Evolutionary conservation across 1,284 basidiomycete species (phyloP).

Genomic region (Trichosporon sp.): DNA sequence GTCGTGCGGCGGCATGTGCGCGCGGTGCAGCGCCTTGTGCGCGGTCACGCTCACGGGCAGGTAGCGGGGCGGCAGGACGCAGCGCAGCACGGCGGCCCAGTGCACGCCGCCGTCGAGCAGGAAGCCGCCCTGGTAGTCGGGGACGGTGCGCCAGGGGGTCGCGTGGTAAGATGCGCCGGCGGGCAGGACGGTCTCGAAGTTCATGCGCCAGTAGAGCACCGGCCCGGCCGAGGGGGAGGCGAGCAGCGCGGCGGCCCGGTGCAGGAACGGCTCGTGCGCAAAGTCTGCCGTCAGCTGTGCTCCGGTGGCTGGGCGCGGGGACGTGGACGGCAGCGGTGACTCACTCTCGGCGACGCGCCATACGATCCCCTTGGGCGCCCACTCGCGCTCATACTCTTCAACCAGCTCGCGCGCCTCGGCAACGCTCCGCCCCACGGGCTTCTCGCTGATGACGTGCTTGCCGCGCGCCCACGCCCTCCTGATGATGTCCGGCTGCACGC

Average conservation of each 20-base stretch:
- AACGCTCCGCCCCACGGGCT: conserved; percentile 73
- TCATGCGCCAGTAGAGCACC: conserved; percentile 46
- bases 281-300: conserved; percentile 52
- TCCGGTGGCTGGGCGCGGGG: background rate
- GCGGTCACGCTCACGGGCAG: conserved; percentile 58
- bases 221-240: conserved; percentile 58
- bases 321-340: conserved; percentile 13
- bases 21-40: conserved; percentile 63
- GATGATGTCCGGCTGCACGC: conserved; percentile 64
- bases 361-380: conserved; percentile 64
- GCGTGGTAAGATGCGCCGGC: conserved; percentile 68
- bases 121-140: conserved; percentile 70
- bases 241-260: conserved; percentile 56
- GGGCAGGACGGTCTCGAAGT: conserved; percentile 58
- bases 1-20: conserved; percentile 68
- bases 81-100: conserved; percentile 37
- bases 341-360: conserved; percentile 78
- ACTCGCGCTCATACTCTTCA: conserved; percentile 60
- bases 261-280: conserved; percentile 64
- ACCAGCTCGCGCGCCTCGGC: conserved; percentile 62
- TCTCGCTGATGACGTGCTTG: conserved; percentile 75
- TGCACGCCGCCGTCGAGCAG: conserved; percentile 50
- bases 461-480: conserved; percentile 58
- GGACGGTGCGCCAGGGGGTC: conserved; percentile 73
- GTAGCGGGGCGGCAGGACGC: conserved; percentile 25